Conservation (phyloP, 2,329 filamentous ascomycete genomes). For the Xylariaceae sp. region DNA sequence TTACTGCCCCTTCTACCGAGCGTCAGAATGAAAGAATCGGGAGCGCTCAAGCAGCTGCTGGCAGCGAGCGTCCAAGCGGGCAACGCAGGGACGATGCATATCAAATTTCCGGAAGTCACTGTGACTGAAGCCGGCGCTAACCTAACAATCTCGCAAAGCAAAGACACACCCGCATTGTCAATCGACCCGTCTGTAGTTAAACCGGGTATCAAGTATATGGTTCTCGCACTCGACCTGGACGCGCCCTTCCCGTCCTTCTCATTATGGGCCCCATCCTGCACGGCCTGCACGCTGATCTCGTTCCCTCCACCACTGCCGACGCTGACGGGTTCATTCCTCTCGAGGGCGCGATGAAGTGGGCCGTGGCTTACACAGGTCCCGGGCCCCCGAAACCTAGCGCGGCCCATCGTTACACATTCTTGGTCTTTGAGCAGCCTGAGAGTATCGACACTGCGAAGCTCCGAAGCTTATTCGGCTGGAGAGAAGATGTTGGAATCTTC, state of each 20-base stretch:
- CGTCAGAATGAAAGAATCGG: constrained; percentile 55
- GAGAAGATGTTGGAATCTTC: background rate
- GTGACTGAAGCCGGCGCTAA: constrained; percentile 7
- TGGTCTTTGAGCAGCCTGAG: constrained; percentile 13
- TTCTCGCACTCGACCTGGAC: constrained; percentile 12
- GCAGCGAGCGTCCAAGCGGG: too few species aligned
- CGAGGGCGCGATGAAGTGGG: constrained; percentile 7
- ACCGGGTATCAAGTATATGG: constrained; percentile 12
- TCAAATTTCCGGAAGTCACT: constrained; percentile 9
- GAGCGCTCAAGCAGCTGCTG: constrained; percentile 66
- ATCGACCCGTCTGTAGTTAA: constrained; percentile 5
- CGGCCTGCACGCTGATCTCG: constrained; percentile 14
- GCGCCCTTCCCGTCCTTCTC: constrained; percentile 13
- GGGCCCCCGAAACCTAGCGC: constrained; percentile 14
- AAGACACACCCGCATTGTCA: constrained; percentile 10
- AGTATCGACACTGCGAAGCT: constrained; percentile 9
- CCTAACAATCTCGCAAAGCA: constrained; percentile 5
- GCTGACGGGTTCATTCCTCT: constrained; percentile 16
- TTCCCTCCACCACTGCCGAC: constrained; percentile 1
- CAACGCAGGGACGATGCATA: constrained; percentile 2
- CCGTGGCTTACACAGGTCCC: constrained; percentile 9
- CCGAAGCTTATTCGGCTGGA: constrained; percentile 1
- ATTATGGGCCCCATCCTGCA: constrained; percentile 13
- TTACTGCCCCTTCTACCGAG: background rate
- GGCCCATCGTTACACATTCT: constrained; percentile 13